Evolutionary conservation across 1,284 basidiomycete genomes (phyloP).

Genomic region (Microbotryum intermedium): DNA sequence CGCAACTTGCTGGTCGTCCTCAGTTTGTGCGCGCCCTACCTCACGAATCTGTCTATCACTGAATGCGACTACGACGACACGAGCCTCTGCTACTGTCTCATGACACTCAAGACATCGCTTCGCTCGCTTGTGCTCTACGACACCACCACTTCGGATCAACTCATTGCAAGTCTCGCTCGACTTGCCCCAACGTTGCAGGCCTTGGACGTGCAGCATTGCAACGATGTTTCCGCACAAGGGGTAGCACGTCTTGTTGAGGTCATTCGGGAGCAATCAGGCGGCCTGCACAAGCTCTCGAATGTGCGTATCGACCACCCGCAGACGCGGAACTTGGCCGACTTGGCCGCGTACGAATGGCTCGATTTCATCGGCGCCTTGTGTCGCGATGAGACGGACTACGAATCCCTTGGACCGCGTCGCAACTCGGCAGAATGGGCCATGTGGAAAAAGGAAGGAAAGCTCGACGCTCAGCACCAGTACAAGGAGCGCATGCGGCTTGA

Average conservation of each 20-base stretch:
- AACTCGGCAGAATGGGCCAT: neutral
- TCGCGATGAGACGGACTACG: conserved; percentile 13
- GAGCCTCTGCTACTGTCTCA: conserved; percentile 9
- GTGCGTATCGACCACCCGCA: conserved; percentile 9
- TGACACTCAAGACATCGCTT: conserved; percentile 5
- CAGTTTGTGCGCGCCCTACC: conserved; percentile 11
- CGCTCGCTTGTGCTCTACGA: conserved; percentile 9
- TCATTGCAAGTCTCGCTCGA: conserved; percentile 10
- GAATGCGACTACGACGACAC: neutral
- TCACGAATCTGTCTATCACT: neutral
- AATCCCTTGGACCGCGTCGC: conserved; percentile 7
- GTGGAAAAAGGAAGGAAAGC: conserved; percentile 12
- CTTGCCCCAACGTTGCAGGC: conserved; percentile 8
- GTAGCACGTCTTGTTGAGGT: conserved; percentile 25
- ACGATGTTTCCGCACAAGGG: conserved; percentile 9
- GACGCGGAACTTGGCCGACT: neutral
- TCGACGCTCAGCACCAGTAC: neutral
- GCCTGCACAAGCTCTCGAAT: conserved; percentile 1
- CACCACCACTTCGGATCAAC: conserved; percentile 12
- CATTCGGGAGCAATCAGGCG: conserved; percentile 6
- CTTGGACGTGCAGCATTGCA: conserved; percentile 14
- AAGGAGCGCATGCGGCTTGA: neutral
- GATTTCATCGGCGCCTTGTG: conserved; percentile 16
- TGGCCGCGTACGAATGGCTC: conserved; percentile 19
- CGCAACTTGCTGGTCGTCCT: conserved; percentile 5